Evolutionary conservation across 164 flowering plant species (phyloP), one percentile per base, ranked within the genome.

Genomic region (Magnolia sinica): DNA sequence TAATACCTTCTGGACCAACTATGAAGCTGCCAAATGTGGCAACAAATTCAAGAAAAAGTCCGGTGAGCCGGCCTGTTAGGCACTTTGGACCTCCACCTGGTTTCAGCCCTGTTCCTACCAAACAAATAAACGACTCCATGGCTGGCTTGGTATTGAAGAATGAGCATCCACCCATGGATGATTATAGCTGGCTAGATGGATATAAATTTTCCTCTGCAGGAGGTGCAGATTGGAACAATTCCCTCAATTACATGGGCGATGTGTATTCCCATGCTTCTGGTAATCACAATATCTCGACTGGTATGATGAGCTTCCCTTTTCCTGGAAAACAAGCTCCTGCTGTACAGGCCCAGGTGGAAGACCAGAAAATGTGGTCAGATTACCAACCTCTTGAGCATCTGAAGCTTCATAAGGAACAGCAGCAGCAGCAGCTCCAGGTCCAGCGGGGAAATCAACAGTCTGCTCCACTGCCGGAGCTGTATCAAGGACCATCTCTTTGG

Each of bases 41-140:
- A 10, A 71, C 82, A 64, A 82, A 75, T 73, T 24, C 80, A 23
- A 84, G 82, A 75, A 93, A 86, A 77, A 91, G 64, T 79, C 97
- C 98, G 24, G 95, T 93, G 66, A 83, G 94, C 81, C 86, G 98
- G 72, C 97, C 99, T 66, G 83, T 81, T 50, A 85, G 99, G 83
- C 98, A 92, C 76, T 67, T 86, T 61, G 99, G 99, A 3, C 99
- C 98, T 24, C 99, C 99, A 7, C 99, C 98, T 70, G 98, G 98
- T 58, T 93, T 95, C 73, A 86, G 84, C 31, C 79, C 83, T 49
- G 81, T 87, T 77, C 89, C 90, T 76, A 68, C 86, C 18, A 92
- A 90, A 74, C 83, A 77, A 27, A 74, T 67, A 1, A 83, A 83
- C 69, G 92, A 84, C 22, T 64, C 88, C 8, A 37, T 81, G 68